Evolutionary conservation across 768 basidiomycete genomes (phyloP).

Genomic region (Clitopilus hobsonii): DNA sequence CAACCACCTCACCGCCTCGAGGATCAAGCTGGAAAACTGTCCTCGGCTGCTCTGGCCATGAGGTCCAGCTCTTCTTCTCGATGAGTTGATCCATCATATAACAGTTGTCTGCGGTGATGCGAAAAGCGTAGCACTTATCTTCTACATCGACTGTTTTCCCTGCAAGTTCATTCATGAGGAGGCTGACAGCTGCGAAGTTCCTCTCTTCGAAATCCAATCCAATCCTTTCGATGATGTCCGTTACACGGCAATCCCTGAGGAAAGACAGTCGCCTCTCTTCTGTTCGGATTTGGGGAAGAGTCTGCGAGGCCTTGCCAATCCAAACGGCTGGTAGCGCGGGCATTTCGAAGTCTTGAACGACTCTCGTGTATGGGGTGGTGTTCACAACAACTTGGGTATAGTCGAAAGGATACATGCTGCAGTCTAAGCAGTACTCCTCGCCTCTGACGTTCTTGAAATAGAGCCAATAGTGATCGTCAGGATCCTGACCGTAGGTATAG

Average conservation of each 20-base stretch:
- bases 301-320: neutral
- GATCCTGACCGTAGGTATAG: constrained; percentile 25
- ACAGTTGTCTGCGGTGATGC: neutral
- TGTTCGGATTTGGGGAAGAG: neutral
- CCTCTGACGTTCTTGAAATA: constrained; percentile 31
- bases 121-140: neutral
- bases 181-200: too few species aligned
- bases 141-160: too few species aligned
- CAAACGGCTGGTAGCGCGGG: neutral
- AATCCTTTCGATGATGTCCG: too few species aligned
- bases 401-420: constrained; percentile 30
- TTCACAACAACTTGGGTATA: neutral
- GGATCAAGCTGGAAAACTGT: neutral
- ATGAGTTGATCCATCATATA: neutral
- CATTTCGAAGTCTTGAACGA: neutral
- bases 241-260: neutral
- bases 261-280: neutral
- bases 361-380: neutral
- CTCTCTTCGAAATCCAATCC: too few species aligned
- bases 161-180: too few species aligned
- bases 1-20: neutral
- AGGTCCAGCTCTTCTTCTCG: neutral
- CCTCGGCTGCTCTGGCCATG: neutral
- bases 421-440: constrained; percentile 27
- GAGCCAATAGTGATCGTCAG: constrained; percentile 34